Conservation (phyloP, 768 basidiomycete species). For the Lactifluus volemus region DNA sequence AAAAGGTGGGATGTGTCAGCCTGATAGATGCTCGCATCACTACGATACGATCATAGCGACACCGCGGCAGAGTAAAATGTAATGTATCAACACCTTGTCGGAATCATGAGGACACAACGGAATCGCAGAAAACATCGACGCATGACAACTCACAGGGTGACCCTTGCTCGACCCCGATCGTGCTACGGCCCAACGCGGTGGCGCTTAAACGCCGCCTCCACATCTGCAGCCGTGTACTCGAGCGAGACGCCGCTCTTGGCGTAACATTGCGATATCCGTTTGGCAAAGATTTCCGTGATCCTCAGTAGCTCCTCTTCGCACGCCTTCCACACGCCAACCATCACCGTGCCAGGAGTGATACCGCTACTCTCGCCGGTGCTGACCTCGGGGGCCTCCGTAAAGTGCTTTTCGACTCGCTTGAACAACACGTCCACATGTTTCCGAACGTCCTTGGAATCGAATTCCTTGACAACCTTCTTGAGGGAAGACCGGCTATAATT, state of each 20-base stretch:
- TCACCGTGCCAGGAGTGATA: slow-evolving; percentile 52
- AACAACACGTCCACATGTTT: slow-evolving; percentile 81
- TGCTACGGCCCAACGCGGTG: slow-evolving; percentile 35
- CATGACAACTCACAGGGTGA: neutral
- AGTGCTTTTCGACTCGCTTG: slow-evolving; percentile 94
- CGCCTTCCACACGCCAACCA: slow-evolving; percentile 84
- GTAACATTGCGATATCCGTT: slow-evolving; percentile 72
- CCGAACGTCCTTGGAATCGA: slow-evolving; percentile 78
- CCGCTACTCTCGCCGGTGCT: slow-evolving; percentile 43
- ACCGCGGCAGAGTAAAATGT: neutral
- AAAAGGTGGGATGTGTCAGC: neutral
- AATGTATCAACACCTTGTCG: neutral
- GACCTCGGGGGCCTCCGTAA: slow-evolving; percentile 72
- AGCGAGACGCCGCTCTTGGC: slow-evolving; percentile 58
- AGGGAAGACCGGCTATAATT: slow-evolving; percentile 68
- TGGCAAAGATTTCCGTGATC: slow-evolving; percentile 60
- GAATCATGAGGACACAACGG: neutral
- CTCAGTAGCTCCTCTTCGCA: slow-evolving; percentile 78
- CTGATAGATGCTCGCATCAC: neutral
- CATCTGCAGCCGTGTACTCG: slow-evolving; percentile 67
- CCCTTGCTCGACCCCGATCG: neutral
- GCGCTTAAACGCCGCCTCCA: slow-evolving; percentile 70
- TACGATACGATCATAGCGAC: neutral
- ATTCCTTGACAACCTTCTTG: slow-evolving; percentile 83
- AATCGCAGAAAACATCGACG: neutral